Evolutionary conservation across 108 stramenopile genomes (phyloP), one percentile per base, ranked within the genome.

Genomic region (Nitzschia palea): DNA sequence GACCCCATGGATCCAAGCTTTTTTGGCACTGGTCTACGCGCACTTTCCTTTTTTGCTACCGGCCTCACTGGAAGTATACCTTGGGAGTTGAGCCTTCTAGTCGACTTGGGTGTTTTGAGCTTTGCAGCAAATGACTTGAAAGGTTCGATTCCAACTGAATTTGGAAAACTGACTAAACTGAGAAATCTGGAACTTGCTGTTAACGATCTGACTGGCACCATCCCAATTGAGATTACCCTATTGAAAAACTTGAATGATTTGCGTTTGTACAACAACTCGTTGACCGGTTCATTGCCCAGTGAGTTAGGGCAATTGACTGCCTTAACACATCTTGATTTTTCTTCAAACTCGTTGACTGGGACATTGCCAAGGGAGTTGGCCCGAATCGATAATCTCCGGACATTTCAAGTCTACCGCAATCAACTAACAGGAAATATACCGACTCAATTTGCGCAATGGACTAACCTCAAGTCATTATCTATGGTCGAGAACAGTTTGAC

Each of bases 241-340:
- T 33, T 32, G 3, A 63, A 45, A 20, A 44, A 44, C 1, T 45
- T 63, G 26, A 45, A 63, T 26, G 32, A 31, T 29, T 44, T 77
- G 8, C 53, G 73, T 2, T 77, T 79, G 44, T 58, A 54, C 5
- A 23, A 70, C 0, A 68, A 71, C 37, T 28, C 65, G 22, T 73
- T 87, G 44, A 28, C 45, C 2, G 84, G 84, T 22, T 52, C 82
- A 14, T 18, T 84, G 29, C 82, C 82, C 37, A 33, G n/a, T 0
- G 76, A 65, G 31, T 40, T 80, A 33, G 79, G 78, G 5, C 50
- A 63, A 10, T 60, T 76, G 67, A 50, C 26, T 2, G 47, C 74
- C 15, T 55, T 85, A 3, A 29, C 56, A 6, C 20, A 28, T 14
- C 25, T 67, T 4, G 30, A 56, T 25, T 25, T 67, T 17, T 40